Evolutionary conservation across 345 rosid genomes (phyloP), one percentile per base, ranked within the genome.

Genomic region (Pelargonium nanum): DNA sequence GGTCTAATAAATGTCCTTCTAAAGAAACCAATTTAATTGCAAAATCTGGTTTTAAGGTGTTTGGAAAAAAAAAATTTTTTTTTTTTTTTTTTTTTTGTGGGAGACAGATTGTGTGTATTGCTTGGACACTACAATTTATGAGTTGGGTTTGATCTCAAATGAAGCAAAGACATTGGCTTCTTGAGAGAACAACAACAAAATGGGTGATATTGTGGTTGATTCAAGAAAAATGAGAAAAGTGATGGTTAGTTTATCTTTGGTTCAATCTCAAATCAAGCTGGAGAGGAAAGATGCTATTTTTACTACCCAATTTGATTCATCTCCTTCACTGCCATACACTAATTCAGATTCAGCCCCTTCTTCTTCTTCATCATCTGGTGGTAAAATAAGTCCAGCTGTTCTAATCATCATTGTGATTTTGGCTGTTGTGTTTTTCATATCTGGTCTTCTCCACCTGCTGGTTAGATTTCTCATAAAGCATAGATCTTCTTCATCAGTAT

Each of bases 381-480:
- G 66, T 44, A 80, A 75, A 78, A 70, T 86, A 59, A 88, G 75
- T 77, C 91, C 94, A 19, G 82, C 81, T 59, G 32, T 84, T 59
- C 68, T 85, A 24, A 81, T 88, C 75, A 53, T 84, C 64, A 79
- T 85, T 66, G 85, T 86, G 23, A 73, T 91, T 65, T 40, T 88
- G 8, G 84, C 88, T 19, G 80, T 81, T 55, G 53, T 85, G 68
- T 78, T 84, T 64, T 88, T 88, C 80, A 57, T 81, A 58, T 86
- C 83, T 34, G 89, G 86, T 71, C 62, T 91, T 61, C 88, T 91
- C 30, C 96, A 88, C 66, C 68, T 88, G 70, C 65, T 81, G 17
- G 72, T 79, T 48, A 81, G 85, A 69, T 83, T 77, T 69, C 76
- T 86, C 16, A 52, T 67, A 59, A 91, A 83, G 78, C 80, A 77